Conservation (phyloP, 2,329 filamentous ascomycete genomes). For the Neocucurbitaria cava region DNA sequence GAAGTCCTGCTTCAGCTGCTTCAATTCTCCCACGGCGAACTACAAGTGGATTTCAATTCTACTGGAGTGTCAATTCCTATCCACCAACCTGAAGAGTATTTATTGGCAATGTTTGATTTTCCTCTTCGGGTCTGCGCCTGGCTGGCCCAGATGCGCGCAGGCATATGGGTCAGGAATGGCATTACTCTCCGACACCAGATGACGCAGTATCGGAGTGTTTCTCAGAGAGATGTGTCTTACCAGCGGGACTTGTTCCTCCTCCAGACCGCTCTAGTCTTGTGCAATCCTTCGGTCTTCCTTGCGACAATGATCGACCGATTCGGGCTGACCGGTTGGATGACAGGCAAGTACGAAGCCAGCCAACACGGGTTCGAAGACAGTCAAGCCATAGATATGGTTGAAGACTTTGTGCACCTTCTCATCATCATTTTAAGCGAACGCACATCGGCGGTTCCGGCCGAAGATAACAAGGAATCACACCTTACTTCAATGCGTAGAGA, state of each 20-base stretch:
- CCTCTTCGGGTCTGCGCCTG: conserved; percentile 93
- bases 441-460: conserved; percentile 74
- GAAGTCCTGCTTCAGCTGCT: conserved; percentile 73
- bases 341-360: conserved; percentile 74
- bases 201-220: conserved; percentile 87
- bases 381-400: conserved; percentile 90
- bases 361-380: conserved; percentile 77
- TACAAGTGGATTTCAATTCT: conserved; percentile 67
- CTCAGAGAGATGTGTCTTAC: conserved; percentile 88
- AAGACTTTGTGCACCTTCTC: conserved; percentile 93
- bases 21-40: conserved; percentile 73
- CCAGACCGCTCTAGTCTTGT: conserved; percentile 88
- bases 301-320: conserved; percentile 92
- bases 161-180: conserved; percentile 98
- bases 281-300: conserved; percentile 81
- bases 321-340: conserved; percentile 86
- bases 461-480: conserved; percentile 70
- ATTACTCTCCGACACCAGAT: conserved; percentile 96
- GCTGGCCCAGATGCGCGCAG: conserved; percentile 97
- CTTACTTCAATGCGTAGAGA: conserved; percentile 81
- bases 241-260: conserved; percentile 94
- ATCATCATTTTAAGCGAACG: conserved; percentile 91
- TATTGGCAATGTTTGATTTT: conserved; percentile 90
- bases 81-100: conserved; percentile 74
- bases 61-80: conserved; percentile 67